Evolutionary conservation across 202 grass and related monocot genomes (phyloP), one percentile per base, ranked within the genome.

Genomic region (Elaeis oleifera): DNA sequence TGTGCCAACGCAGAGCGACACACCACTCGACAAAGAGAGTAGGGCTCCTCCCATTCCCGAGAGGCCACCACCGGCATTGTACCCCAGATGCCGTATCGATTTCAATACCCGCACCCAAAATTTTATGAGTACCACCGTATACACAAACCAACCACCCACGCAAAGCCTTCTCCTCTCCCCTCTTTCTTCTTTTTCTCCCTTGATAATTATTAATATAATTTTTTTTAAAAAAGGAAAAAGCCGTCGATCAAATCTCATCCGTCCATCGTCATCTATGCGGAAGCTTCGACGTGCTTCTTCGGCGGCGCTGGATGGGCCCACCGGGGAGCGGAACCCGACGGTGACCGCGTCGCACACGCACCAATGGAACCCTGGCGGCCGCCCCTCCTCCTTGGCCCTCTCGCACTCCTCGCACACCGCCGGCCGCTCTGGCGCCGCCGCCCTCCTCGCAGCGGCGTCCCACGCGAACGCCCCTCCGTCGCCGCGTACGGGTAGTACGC

Each of bases 271-370:
- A 21, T 17, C 58, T 75, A 70, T 53, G 65, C 63, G 54, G 58
- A 59, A 58, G 59, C 49, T 51, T 76, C 67, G 44, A 82, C 49
- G 39, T 56, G 71, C 59, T 71, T 65, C 64, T 54, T 54, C 7
- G 54, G 28, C 48, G 89, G 6, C 88, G 77, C 74, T 91, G 74
- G 49, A 97, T 92, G 0, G 92, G 92, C 1, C 88, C 5, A 79
- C 84, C 24, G 53, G 81, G 0, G 81, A 89, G 4, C 84, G 80
- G 82, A 91, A 87, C 3, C 68, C 77, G 32, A 75, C 68, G 3
- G 88, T 76, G 18, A 80, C 56, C 1, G 74, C 79, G 78, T 97
- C 92, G 58, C 63, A 75, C 19, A 84, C 76, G 69, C 92, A 97
- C 63, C 88, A 63, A 77, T 97, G 92, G 80, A 97, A 97, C 18